phyloP scores from a whole-genome alignment of 2,329 filamentous ascomycete species.

The Colletotrichum gigasporum region DNA sequence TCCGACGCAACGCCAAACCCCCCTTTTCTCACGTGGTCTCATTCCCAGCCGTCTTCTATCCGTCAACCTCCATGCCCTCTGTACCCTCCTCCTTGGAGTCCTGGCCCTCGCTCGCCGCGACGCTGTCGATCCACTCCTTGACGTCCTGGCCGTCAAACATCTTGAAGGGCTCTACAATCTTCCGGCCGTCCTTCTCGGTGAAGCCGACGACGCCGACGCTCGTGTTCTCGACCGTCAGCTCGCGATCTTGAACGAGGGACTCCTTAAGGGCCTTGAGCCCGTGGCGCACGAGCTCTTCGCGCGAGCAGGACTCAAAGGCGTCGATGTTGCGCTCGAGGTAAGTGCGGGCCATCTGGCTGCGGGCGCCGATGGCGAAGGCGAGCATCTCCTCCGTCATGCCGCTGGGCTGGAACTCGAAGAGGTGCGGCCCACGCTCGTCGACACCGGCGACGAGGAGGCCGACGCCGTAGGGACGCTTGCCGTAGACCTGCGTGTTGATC shows the following conservation, averaged over 20 bases:
- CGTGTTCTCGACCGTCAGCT: slow-evolving; percentile 96
- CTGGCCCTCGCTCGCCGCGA: slow-evolving; percentile 60
- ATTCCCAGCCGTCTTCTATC: background rate
- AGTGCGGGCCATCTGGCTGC: slow-evolving; percentile 96
- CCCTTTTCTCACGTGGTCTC: background rate
- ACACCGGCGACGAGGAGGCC: slow-evolving; percentile 92
- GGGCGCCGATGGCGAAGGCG: slow-evolving; percentile 93
- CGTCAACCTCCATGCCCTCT: slow-evolving; percentile 47
- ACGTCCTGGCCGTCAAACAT: slow-evolving; percentile 91
- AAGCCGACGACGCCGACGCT: slow-evolving; percentile 86
- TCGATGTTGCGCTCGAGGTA: slow-evolving; percentile 95
- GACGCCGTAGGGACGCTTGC: slow-evolving; percentile 94
- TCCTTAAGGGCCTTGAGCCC: slow-evolving; percentile 93
- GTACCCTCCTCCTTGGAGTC: slow-evolving; percentile 51
- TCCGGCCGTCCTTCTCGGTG: slow-evolving; percentile 55
- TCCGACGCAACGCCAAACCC: slow-evolving; percentile 4
- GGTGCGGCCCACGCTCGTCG: slow-evolving; percentile 91
- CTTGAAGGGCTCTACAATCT: slow-evolving; percentile 81
- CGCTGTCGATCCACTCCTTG: slow-evolving; percentile 83
- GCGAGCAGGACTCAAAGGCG: slow-evolving; percentile 76
- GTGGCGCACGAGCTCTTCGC: slow-evolving; percentile 91
- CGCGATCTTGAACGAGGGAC: slow-evolving; percentile 95
- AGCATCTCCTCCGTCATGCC: slow-evolving; percentile 98
- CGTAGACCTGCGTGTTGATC: slow-evolving; percentile 97
- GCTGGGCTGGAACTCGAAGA: slow-evolving; percentile 97